Evolutionary conservation across 2,329 filamentous ascomycete genomes (phyloP).

Genomic region (Talaromyces rugulosus): DNA sequence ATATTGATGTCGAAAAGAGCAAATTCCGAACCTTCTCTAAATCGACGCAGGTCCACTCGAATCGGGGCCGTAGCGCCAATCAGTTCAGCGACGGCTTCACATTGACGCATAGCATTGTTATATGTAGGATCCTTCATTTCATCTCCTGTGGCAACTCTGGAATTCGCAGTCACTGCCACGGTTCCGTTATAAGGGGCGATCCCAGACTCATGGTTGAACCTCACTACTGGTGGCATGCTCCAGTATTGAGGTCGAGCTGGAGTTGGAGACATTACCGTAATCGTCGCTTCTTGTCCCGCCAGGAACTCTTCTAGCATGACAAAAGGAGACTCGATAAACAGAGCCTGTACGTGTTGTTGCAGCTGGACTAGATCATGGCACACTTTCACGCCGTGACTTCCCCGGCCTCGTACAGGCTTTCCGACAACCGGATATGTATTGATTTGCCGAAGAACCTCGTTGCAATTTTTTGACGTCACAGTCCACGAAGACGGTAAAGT

Average conservation of each 20-base stretch:
- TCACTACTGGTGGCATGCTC: constrained; percentile 42
- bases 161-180: constrained; percentile 48
- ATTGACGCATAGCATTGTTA: constrained; percentile 31
- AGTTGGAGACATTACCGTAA: constrained; percentile 50
- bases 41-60: constrained; percentile 38
- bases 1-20: constrained; percentile 51
- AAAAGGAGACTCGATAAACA: constrained; percentile 34
- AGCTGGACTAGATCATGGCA: constrained; percentile 34
- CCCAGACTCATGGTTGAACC: constrained; percentile 46
- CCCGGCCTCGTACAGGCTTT: constrained; percentile 48
- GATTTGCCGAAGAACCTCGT: constrained; percentile 10
- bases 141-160: constrained; percentile 31
- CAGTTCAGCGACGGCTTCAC: constrained; percentile 28
- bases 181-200: constrained; percentile 49
- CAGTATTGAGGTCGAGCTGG: constrained; percentile 31
- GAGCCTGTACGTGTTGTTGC: constrained; percentile 25
- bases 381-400: constrained; percentile 49
- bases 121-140: constrained; percentile 34
- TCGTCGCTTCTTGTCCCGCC: constrained; percentile 46
- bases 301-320: constrained; percentile 50
- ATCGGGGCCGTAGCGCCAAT: constrained; percentile 9
- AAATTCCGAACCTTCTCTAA: constrained; percentile 33
- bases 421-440: constrained; percentile 40
- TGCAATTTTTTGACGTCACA: constrained; percentile 17
- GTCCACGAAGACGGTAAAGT: constrained; percentile 39